A percentile compares a stretch with the other conserved stretches of the same genome.
Evolutionary conservation across 176 grass and related monocot species (phyloP).

Genomic region (Bolboschoenus planiculmis): DNA sequence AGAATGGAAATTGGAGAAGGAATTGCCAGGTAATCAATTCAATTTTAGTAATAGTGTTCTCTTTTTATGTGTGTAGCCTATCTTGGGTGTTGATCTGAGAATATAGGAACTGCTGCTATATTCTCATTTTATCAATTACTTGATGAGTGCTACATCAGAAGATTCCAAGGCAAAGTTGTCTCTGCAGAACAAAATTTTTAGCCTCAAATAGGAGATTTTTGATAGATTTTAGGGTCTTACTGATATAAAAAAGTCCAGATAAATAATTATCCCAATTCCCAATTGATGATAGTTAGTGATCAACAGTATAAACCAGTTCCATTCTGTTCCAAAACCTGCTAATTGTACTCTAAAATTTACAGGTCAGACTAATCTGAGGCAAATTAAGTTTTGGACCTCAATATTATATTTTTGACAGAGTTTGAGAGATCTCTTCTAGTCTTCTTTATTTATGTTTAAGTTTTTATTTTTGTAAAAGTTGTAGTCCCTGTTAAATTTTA

Average conservation of each 20-base stretch:
- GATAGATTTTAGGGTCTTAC: neutral
- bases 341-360: neutral
- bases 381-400: neutral
- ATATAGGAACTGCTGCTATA: neutral
- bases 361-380: neutral
- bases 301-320: neutral
- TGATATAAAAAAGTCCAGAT: neutral
- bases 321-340: neutral
- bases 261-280: neutral
- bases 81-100: neutral
- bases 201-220: neutral
- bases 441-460: neutral
- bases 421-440: neutral
- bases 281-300: neutral
- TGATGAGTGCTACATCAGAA: neutral
- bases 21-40: slow-evolving; percentile 49
- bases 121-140: neutral
- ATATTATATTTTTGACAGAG: neutral
- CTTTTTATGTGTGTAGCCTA: neutral
- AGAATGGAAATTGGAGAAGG: slow-evolving; percentile 94
- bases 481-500: neutral
- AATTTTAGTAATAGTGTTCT: neutral
- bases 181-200: neutral
- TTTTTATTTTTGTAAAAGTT: neutral
- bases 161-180: neutral